Percentiles rank a stretch among this genome's conserved stretches.
These are phyloP conservation scores for Backusella psychrophila DNA, from an alignment of 192 early-diverging fungal species.

Conservation along the genomic window DNA sequence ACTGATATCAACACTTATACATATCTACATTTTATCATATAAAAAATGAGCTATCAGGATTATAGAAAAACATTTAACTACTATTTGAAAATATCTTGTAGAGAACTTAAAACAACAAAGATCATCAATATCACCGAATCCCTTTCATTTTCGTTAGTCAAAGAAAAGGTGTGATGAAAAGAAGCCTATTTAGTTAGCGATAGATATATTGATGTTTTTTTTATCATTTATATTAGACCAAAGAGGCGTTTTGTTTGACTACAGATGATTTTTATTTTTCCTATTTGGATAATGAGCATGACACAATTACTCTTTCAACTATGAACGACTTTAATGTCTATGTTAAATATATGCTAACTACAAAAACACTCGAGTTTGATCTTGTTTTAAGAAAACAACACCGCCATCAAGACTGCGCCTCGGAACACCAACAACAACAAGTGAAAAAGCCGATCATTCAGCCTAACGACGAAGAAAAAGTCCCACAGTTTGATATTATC, in stretches of 20 bases:
- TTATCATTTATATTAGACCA: background rate
- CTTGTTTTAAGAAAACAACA: background rate
- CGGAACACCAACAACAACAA: background rate
- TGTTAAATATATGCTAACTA: conserved; percentile 1
- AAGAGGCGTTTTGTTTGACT: background rate
- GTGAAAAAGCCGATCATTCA: background rate
- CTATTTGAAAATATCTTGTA: background rate
- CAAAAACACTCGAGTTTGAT: conserved; percentile 1
- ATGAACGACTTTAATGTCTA: conserved; percentile 5
- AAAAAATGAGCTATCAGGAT: conserved; percentile 2
- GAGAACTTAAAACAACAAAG: conserved; percentile 6
- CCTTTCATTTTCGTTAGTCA: background rate
- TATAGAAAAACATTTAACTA: conserved; percentile 3
- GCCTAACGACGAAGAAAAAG: background rate
- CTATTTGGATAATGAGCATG: background rate
- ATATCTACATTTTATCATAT: background rate
- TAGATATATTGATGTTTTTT: background rate
- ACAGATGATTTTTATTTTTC: conserved; percentile 10
- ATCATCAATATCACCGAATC: conserved; percentile 1
- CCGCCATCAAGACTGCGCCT: background rate
- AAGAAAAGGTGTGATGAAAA: background rate
- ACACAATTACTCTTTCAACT: background rate
- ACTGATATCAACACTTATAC: background rate
- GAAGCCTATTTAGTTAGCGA: background rate
- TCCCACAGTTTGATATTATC: background rate